These are phyloP conservation scores for Maudiozyma turicensis DNA, from an alignment of 805 yeast species.

Conservation along the genomic window DNA sequence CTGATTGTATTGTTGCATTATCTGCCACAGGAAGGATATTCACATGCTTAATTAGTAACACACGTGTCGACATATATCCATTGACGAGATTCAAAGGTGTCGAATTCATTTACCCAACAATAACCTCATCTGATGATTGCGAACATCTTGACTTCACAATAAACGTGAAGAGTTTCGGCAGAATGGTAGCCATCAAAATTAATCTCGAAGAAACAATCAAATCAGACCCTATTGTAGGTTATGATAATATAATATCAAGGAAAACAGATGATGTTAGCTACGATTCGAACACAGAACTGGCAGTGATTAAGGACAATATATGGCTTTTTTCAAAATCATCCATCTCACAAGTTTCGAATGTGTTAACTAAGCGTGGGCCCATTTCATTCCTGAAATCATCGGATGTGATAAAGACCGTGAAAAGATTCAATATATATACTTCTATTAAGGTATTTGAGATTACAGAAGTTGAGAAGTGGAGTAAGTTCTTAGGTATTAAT, in stretches of 20 bases:
- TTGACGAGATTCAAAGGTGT: constrained; percentile 24
- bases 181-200: neutral
- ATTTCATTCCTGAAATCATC: neutral
- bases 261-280: constrained; percentile 1
- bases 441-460: neutral
- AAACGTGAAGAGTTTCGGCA: constrained; percentile 2
- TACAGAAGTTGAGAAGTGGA: neutral
- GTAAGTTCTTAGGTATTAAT: neutral
- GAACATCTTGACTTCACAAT: neutral
- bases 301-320: neutral
- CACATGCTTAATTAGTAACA: constrained; percentile 10
- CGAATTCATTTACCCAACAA: neutral
- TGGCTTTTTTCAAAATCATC: constrained; percentile 5
- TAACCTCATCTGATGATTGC: neutral
- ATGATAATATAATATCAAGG: constrained; percentile 2
- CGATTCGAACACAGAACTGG: constrained; percentile 1
- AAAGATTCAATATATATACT: neutral
- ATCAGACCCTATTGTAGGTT: constrained; percentile 1
- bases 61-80: constrained; percentile 10
- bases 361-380: neutral
- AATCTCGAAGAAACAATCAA: constrained; percentile 4
- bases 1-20: constrained; percentile 15
- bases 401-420: neutral
- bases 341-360: constrained; percentile 1
- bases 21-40: constrained; percentile 21